Base-by-base conservation (phyloP, 352 stramenopile species). In the Peronosclerospora sorghi region DNA sequence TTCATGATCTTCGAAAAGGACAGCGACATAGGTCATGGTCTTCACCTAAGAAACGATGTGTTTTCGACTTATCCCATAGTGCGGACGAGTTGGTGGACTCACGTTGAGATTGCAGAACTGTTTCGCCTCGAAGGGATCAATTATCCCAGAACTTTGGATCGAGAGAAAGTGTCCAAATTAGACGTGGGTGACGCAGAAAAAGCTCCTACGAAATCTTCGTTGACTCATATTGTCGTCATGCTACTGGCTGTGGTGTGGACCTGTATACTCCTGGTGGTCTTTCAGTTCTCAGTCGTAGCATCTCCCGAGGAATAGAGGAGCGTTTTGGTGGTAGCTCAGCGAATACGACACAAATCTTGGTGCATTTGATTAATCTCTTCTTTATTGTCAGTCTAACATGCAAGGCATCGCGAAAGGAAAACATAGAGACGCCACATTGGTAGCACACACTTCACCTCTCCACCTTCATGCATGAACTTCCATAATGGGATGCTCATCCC, bases 1-100 rank as follows among this genome's bases (percentile, higher is more conserved):
- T 93, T 13, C 62, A 83, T 28, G 68, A 93, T 24, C 62, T 90
- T 10, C 80, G 90, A 59, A 61, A 83, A 17, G 70, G 86, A 18
- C 69, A 89, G 40, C 60, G 61, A 6, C 51, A 38, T 23, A 71
- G 81, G 41, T 23, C 50, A 8, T 54, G 15, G 23, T 50, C 42
- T 41, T 44, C 48, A 17, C 32, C 35, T 19, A 41, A 21, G 14
- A 46, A 62, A 18, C 27, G 32, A 7, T 30, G 29, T 21, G 45
- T 45, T 6, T 52, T 63, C 5, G 56, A 54, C 8, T 13, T 30
- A 41, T 40, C 46, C 8, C 5, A 47, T 27, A 48, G 29, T 35
- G 52, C 57, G 35, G 44, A 59, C 5, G 48, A 78, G n/a, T 77
- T 73, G 1, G 62, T 89, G n/a, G 65, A 86, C 13, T 69, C 67